Base-by-base conservation (phyloP, 108 stramenopile species). In the Stephanodiscus triporus region DNA sequence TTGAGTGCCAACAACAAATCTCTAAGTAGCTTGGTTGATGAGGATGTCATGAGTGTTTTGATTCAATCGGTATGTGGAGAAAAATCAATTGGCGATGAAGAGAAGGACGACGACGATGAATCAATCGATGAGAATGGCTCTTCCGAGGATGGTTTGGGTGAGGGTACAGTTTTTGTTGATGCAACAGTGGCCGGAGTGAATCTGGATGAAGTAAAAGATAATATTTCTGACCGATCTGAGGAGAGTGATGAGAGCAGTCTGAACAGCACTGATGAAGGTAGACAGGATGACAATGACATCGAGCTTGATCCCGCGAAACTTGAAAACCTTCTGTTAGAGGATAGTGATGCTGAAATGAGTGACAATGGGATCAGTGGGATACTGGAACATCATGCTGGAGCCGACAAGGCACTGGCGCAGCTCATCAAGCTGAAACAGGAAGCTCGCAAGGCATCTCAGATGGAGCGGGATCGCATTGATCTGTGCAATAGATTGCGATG, bases 361-460 rank as follows among this genome's bases (percentile, higher is more conserved):
- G 73, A 74, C 26, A 56, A 56, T 63, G 88, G 75, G 7, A 79
- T 77, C 14, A 43, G 64, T 9, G 68, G 63, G 32, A 72, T 83
- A 20, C 76, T 95, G 9, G 94, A 95, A 72, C 94, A 95, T 76
- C 94, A 95, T 70, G 94, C 87, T 68, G 94, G 91, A 19, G 94
- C 94, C 9, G 94, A 95, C 75, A 84, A 83, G 45, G 94, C 94
- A 2, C 79, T 95, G 17, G 94, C 91, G 0, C 84, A 87, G 47
- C 80, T 95, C 58, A 92, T 95, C 66, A 90, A 90, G 66, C 38
- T 92, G 73, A 91, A 87, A 40, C 89, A 95, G 72, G 94, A 92
- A 32, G 86, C 90, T 11, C 78, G 89, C 30, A 95, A 95, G 75
- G 91, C 89, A n/a, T 87, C 90, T 3, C 76, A 81, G 57, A 59